These are phyloP conservation scores for Primulina huaijiensis DNA, from an alignment of 257 asterid genomes.

Conservation along the genomic window DNA sequence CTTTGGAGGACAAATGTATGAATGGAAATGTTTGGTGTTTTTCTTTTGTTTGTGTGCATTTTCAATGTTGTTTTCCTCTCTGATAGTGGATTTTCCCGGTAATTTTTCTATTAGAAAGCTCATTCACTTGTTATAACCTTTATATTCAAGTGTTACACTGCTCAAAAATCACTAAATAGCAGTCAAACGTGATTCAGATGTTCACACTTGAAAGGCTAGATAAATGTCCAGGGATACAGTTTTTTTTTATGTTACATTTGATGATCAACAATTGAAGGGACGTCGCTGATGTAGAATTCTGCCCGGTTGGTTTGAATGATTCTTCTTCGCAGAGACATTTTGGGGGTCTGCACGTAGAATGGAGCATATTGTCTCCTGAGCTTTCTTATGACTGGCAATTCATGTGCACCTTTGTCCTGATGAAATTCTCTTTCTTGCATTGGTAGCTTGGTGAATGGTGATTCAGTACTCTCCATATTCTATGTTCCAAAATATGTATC, in stretches of 20 bases:
- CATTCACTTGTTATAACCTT: neutral
- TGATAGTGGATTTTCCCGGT: neutral
- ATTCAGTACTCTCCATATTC: neutral
- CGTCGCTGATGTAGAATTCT: neutral
- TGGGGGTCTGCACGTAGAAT: neutral
- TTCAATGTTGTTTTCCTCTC: neutral
- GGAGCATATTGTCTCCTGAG: neutral
- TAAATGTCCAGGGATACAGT: neutral
- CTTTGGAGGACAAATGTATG: neutral
- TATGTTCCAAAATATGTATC: neutral
- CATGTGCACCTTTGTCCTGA: neutral
- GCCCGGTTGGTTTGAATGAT: neutral
- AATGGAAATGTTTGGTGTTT: neutral
- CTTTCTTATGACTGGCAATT: neutral
- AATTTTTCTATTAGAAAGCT: neutral
- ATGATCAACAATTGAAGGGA: neutral
- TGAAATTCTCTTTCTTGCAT: neutral
- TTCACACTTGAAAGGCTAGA: neutral
- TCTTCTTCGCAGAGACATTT: neutral
- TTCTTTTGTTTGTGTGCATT: neutral
- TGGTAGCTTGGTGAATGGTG: neutral
- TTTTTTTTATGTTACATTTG: neutral
- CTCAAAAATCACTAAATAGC: neutral
- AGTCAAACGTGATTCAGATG: neutral
- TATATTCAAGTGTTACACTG: neutral